A percentile compares a stretch with the other conserved stretches of the same genome.
phyloP scores from a whole-genome alignment of 768 basidiomycete genomes.

The Trametes punicea region DNA sequence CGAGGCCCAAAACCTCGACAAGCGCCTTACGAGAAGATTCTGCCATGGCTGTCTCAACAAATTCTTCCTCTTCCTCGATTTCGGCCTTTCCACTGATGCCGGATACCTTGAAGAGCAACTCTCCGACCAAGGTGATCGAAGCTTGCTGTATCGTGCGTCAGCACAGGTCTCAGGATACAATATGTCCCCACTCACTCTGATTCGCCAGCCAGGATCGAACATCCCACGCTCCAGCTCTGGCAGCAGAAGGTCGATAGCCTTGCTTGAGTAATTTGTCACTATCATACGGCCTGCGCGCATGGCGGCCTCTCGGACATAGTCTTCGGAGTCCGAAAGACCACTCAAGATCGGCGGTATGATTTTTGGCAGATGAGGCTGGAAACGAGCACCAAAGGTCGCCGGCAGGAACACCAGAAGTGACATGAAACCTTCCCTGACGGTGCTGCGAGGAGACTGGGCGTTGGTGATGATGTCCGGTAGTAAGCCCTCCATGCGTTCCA shows the following conservation, averaged over 20 bases:
- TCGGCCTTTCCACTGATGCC: conserved; percentile 90
- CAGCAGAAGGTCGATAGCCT: conserved; percentile 88
- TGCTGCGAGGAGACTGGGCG: conserved; percentile 83
- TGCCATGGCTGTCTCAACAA: conserved; percentile 58
- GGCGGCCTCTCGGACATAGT: conserved; percentile 94
- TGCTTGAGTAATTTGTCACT: conserved; percentile 87
- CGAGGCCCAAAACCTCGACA: conserved; percentile 81
- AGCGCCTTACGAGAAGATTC: conserved; percentile 86
- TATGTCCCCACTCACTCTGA: conserved; percentile 58
- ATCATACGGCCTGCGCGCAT: conserved; percentile 99
- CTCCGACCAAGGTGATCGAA: conserved; percentile 93
- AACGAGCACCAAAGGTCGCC: conserved; percentile 92
- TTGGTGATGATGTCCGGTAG: conserved; percentile 92
- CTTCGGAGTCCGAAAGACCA: conserved; percentile 89
- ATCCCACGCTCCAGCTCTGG: conserved; percentile 94
- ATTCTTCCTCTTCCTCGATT: conserved; percentile 75
- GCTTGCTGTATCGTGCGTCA: conserved; percentile 61
- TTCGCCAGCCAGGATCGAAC: conserved; percentile 94
- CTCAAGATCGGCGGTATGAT: conserved; percentile 91
- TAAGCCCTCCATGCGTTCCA: conserved; percentile 92
- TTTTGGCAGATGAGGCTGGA: conserved; percentile 93
- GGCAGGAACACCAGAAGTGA: conserved; percentile 93
- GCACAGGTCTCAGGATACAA: conserved; percentile 17
- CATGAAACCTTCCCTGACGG: conserved; percentile 98
- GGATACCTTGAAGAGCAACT: conserved; percentile 93